Percentiles rank a stretch among this genome's conserved stretches.
phyloP scores from a whole-genome alignment of 352 stramenopile species.

The Globisporangium mamillatum region DNA sequence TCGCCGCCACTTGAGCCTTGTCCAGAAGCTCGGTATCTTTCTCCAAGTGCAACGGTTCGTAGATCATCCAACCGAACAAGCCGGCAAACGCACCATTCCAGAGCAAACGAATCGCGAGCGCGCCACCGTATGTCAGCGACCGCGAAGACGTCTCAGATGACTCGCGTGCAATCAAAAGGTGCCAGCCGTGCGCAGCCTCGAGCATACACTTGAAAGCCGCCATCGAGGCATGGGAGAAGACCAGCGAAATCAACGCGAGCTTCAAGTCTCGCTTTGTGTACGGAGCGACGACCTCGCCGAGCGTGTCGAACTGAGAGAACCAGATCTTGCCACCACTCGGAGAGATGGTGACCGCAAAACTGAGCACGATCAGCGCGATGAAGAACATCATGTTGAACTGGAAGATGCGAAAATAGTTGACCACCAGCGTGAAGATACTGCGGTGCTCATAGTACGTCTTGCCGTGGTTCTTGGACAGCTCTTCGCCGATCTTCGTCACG shows the following conservation, averaged over 20 bases:
- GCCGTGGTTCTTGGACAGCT: slow-evolving; percentile 56
- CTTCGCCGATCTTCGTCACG: slow-evolving; percentile 43
- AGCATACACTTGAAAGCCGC: slow-evolving; percentile 56
- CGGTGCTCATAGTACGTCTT: slow-evolving; percentile 82
- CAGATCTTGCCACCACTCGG: slow-evolving; percentile 49
- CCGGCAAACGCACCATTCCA: slow-evolving; percentile 62
- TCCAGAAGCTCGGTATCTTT: slow-evolving; percentile 45
- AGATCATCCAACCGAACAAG: slow-evolving; percentile 66
- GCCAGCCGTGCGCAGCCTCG: slow-evolving; percentile 58
- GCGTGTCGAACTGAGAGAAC: slow-evolving; percentile 57
- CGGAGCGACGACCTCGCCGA: slow-evolving; percentile 52
- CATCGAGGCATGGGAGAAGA: slow-evolving; percentile 46
- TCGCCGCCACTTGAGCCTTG: slow-evolving; percentile 26
- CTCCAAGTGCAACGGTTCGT: slow-evolving; percentile 33
- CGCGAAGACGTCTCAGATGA: slow-evolving; percentile 39
- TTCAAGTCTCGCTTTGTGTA: slow-evolving; percentile 60
- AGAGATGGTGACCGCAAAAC: slow-evolving; percentile 58
- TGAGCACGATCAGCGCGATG: slow-evolving; percentile 55
- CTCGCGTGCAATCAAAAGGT: slow-evolving; percentile 47
- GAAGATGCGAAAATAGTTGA: slow-evolving; percentile 82
- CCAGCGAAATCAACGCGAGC: slow-evolving; percentile 53
- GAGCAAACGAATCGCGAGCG: slow-evolving; percentile 55
- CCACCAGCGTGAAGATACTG: slow-evolving; percentile 68
- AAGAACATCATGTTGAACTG: slow-evolving; percentile 83
- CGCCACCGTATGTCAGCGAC: slow-evolving; percentile 58